phyloP scores from a whole-genome alignment of 2,329 filamentous ascomycete genomes.

The Anthostomella pinea region DNA sequence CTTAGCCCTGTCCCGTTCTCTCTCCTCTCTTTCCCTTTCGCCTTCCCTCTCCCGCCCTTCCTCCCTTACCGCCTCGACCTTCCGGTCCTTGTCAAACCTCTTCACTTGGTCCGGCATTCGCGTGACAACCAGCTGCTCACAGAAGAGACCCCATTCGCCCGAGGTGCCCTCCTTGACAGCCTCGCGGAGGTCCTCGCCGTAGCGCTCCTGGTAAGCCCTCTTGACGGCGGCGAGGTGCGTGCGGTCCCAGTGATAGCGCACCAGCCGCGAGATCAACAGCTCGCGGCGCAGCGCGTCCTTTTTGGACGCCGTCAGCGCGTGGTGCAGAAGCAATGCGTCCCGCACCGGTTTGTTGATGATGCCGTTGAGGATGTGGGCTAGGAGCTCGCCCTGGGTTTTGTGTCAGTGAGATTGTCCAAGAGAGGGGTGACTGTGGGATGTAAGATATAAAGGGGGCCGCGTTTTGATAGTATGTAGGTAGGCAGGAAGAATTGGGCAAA shows the following conservation, averaged over 20 bases:
- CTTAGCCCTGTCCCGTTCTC: conserved; percentile 16
- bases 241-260: conserved; percentile 90
- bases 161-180: conserved; percentile 75
- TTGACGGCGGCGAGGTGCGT: conserved; percentile 78
- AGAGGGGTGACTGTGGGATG: background rate
- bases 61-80: conserved; percentile 27
- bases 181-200: conserved; percentile 69
- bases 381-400: conserved; percentile 73
- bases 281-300: conserved; percentile 75
- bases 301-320: conserved; percentile 75
- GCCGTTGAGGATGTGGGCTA: conserved; percentile 93
- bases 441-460: background rate
- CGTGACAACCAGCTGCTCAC: conserved; percentile 64
- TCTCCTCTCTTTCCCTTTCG: conserved; percentile 18
- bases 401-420: conserved; percentile 1
- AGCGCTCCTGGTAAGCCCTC: conserved; percentile 74
- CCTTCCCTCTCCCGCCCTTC: conserved; percentile 17
- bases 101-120: conserved; percentile 59
- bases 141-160: conserved; percentile 76
- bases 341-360: conserved; percentile 94
- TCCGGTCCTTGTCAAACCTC: conserved; percentile 49
- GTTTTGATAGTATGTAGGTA: background rate
- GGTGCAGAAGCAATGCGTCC: conserved; percentile 85
- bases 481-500: background rate
- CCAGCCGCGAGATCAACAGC: conserved; percentile 80